Conservation (phyloP, 306 rosid species). For the Arachis hypogaea region DNA sequence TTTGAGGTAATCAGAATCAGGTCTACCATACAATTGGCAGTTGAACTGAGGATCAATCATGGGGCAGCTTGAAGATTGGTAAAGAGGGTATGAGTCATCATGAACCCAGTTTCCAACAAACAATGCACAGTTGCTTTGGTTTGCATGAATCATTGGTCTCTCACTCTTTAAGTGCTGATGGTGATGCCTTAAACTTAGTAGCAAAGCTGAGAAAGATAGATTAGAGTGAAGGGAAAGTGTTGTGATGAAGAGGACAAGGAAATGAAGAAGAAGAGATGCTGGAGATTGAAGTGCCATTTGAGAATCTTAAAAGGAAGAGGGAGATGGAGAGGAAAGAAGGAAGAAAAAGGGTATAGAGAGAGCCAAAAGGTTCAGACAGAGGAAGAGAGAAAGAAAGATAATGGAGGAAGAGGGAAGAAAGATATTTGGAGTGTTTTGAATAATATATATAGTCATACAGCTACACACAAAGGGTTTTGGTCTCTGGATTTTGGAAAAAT, state of each 20-base stretch:
- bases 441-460: neutral
- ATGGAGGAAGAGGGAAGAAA: slow-evolving; percentile 19
- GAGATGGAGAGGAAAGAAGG: neutral
- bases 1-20: slow-evolving; percentile 81
- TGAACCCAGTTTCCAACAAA: slow-evolving; percentile 88
- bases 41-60: slow-evolving; percentile 86
- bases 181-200: slow-evolving; percentile 64
- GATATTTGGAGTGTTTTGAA: slow-evolving; percentile 33
- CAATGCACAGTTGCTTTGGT: slow-evolving; percentile 72
- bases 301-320: slow-evolving; percentile 1
- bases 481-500: slow-evolving; percentile 13
- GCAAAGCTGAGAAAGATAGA: slow-evolving; percentile 57
- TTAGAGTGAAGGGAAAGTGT: slow-evolving; percentile 44
- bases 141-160: slow-evolving; percentile 71
- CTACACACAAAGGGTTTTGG: neutral
- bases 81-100: slow-evolving; percentile 78
- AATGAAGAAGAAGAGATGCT: neutral
- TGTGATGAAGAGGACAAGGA: slow-evolving; percentile 30
- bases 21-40: slow-evolving; percentile 91
- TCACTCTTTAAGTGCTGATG: slow-evolving; percentile 49
- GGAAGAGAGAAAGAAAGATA: slow-evolving; percentile 8
- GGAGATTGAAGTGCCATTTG: slow-evolving; percentile 49
- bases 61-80: slow-evolving; percentile 75
- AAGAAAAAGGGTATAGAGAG: slow-evolving; percentile 6
- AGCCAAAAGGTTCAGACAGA: slow-evolving; percentile 38